Conservation (phyloP, 768 basidiomycete genomes). For the Russula compacta region DNA sequence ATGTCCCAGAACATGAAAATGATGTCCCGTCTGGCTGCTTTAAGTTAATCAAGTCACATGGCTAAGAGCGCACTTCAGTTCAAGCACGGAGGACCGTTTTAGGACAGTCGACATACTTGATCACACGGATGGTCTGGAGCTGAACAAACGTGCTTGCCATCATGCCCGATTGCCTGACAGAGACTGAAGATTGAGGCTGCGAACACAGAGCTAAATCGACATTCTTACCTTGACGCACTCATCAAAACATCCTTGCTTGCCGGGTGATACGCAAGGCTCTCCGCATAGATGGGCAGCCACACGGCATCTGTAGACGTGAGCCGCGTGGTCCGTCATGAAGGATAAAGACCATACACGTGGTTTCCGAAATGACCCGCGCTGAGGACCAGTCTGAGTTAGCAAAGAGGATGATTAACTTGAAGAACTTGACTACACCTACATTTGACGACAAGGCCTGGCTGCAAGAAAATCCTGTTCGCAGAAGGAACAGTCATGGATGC, state of each 20-base stretch:
- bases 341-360: slow-evolving; percentile 35
- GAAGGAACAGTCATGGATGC: slow-evolving; percentile 38
- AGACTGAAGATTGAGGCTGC: not conserved
- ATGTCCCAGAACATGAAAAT: slow-evolving; percentile 12
- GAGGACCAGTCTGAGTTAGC: not conserved
- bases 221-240: slow-evolving; percentile 41
- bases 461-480: slow-evolving; percentile 24
- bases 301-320: slow-evolving; percentile 36
- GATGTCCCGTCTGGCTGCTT: slow-evolving; percentile 5
- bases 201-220: not conserved
- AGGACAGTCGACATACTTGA: slow-evolving; percentile 28
- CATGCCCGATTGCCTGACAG: slow-evolving; percentile 41
- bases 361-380: slow-evolving; percentile 52
- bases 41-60: slow-evolving; percentile 13
- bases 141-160: slow-evolving; percentile 44
- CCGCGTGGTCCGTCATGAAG: not conserved
- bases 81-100: too few relatives aligned
- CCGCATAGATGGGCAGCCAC: slow-evolving; percentile 47
- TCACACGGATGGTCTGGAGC: slow-evolving; percentile 48
- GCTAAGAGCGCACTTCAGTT: not conserved
- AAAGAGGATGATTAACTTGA: not conserved
- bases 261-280: slow-evolving; percentile 38
- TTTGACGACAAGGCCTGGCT: slow-evolving; percentile 34
- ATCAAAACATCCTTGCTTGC: slow-evolving; percentile 41
- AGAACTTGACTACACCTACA: slow-evolving; percentile 29